Percentiles rank a stretch among this genome's conserved stretches.
These are phyloP conservation scores for Monosporascus cannonballus DNA, from an alignment of 2,329 filamentous ascomycete species.

Conservation along the genomic window DNA sequence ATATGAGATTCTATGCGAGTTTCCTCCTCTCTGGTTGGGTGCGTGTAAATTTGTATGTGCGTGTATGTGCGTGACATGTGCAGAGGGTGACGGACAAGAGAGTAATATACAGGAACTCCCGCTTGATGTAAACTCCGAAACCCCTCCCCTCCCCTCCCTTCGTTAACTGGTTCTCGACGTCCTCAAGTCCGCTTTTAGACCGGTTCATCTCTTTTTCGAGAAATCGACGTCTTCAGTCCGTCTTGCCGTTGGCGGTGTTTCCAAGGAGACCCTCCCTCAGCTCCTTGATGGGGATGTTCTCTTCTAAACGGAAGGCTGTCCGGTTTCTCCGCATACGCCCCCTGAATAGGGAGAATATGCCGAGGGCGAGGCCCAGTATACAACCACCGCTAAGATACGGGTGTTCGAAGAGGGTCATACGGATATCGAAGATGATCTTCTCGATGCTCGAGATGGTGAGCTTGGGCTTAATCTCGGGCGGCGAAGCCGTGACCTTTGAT, in stretches of 20 bases:
- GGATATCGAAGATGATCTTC: constrained; percentile 64
- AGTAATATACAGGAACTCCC: constrained; percentile 25
- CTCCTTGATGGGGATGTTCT: constrained; percentile 43
- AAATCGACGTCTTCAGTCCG: constrained; percentile 32
- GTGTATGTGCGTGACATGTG: constrained; percentile 14
- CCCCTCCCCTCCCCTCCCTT: constrained; percentile 1
- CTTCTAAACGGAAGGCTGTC: constrained; percentile 58
- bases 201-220: constrained; percentile 1
- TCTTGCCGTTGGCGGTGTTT: constrained; percentile 43
- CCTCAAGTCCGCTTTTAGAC: background rate
- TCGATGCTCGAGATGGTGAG: constrained; percentile 68
- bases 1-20: background rate
- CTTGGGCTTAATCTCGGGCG: constrained; percentile 68
- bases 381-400: constrained; percentile 53
- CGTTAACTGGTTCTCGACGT: background rate
- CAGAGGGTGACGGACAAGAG: constrained; percentile 16
- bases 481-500: constrained; percentile 61
- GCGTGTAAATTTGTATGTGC: background rate
- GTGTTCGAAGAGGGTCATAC: constrained; percentile 52
- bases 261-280: constrained; percentile 62
- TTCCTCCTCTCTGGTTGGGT: background rate
- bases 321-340: constrained; percentile 48
- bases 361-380: constrained; percentile 50
- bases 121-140: constrained; percentile 13
- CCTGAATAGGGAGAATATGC: constrained; percentile 46